Percentiles rank a stretch among this genome's conserved stretches.
These are phyloP conservation scores for Polygonum aviculare DNA, from an alignment of 148 eudicot species.

Conservation along the genomic window DNA sequence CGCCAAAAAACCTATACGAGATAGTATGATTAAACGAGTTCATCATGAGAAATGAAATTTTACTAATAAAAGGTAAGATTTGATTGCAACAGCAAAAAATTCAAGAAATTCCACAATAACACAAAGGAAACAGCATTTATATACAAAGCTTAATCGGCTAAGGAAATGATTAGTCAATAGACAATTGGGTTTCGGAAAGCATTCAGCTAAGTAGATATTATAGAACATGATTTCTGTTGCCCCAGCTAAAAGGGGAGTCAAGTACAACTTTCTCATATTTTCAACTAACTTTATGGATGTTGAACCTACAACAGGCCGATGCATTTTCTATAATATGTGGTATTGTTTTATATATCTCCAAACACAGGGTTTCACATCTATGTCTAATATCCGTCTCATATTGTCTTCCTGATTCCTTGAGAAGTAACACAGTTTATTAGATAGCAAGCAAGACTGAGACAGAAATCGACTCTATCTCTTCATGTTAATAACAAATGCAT, in stretches of 20 bases:
- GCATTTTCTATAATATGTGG: neutral
- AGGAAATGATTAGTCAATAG: neutral
- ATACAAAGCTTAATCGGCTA: neutral
- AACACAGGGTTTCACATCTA: neutral
- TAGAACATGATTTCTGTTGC: neutral
- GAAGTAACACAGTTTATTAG: neutral
- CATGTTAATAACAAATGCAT: neutral
- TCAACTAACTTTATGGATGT: neutral
- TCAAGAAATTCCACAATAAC: neutral
- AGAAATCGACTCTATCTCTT: neutral
- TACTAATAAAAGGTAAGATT: neutral
- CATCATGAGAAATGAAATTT: neutral
- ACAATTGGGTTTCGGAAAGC: neutral
- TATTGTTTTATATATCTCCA: neutral
- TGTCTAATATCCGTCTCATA: neutral
- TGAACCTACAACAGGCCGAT: neutral
- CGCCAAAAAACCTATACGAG: constrained; percentile 61
- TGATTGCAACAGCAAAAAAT: neutral
- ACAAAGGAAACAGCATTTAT: neutral
- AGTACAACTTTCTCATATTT: neutral
- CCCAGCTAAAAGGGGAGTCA: neutral
- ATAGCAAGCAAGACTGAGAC: neutral
- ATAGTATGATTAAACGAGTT: neutral
- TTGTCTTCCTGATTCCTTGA: neutral
- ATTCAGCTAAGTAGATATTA: neutral